A percentile compares a stretch with the other conserved stretches of the same genome.
Evolutionary conservation across 148 eudicot genomes (phyloP).

Genomic region (Rhododendron ferrugineum): DNA sequence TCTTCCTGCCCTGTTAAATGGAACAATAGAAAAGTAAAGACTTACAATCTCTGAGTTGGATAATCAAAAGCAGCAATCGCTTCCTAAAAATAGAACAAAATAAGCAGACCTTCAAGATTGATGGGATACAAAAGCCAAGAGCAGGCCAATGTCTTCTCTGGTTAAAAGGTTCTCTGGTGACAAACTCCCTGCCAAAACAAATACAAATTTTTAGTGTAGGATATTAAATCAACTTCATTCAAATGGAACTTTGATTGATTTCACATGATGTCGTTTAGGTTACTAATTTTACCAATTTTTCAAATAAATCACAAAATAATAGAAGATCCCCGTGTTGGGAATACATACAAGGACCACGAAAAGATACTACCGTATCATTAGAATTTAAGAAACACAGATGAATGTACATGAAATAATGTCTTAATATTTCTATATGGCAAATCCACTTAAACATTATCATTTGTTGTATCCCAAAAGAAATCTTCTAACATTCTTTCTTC

Average conservation of each 20-base stretch:
- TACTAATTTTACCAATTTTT: neutral
- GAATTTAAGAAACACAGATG: neutral
- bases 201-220: neutral
- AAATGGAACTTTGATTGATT: neutral
- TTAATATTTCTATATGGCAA: neutral
- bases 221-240: neutral
- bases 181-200: constrained; percentile 50
- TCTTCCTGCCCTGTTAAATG: constrained; percentile 87
- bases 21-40: neutral
- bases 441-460: neutral
- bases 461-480: neutral
- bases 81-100: constrained; percentile 10
- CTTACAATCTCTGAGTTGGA: neutral
- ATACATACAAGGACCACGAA: neutral
- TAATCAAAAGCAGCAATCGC: neutral
- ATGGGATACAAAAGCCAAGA: constrained; percentile 76
- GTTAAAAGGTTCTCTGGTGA: constrained; percentile 64
- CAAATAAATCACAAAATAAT: neutral
- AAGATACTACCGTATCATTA: neutral
- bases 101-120: constrained; percentile 74
- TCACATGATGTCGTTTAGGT: neutral
- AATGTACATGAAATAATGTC: neutral
- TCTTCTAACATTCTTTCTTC: neutral
- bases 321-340: neutral
- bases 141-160: constrained; percentile 70